Percentiles rank a stretch among this genome's conserved stretches.
Evolutionary conservation across 2,329 filamentous ascomycete genomes (phyloP).

Genomic region (Trichoderma cornu-damae): DNA sequence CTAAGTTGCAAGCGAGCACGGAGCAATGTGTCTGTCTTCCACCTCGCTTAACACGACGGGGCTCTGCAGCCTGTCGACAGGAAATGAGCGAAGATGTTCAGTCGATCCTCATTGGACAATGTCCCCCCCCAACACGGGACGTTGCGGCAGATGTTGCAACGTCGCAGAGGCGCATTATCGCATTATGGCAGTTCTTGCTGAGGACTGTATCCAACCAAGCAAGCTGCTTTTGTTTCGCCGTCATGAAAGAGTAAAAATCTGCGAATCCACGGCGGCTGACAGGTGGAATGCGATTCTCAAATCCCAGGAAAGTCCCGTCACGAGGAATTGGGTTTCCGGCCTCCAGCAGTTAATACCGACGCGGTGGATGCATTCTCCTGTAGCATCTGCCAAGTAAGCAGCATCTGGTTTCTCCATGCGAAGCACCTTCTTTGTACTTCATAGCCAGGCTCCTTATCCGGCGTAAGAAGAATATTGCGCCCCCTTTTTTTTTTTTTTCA

Average conservation of each 20-base stretch:
- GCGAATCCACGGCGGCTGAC: background rate
- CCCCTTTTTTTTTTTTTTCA: background rate
- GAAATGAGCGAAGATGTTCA: background rate
- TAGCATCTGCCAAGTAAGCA: background rate
- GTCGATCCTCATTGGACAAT: background rate
- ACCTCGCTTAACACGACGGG: slow-evolving; percentile 1
- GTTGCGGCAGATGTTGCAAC: background rate
- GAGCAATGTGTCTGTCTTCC: background rate
- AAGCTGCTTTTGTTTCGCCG: background rate
- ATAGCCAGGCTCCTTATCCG: background rate
- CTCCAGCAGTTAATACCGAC: background rate
- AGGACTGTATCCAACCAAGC: background rate
- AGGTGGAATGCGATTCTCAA: background rate
- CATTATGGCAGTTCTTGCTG: background rate
- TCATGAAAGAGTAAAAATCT: background rate
- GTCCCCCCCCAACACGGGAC: background rate
- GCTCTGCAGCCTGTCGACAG: background rate
- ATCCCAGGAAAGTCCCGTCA: background rate
- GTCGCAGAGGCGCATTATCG: background rate
- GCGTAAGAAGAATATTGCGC: background rate
- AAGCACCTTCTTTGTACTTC: background rate
- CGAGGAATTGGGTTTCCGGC: background rate
- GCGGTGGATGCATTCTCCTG: background rate
- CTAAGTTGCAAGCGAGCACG: background rate
- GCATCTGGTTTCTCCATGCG: background rate